Percentiles rank a stretch among this genome's conserved stretches.
Conservation (phyloP, 306 rosid genomes). For the Vigna reflexopilosa region DNA sequence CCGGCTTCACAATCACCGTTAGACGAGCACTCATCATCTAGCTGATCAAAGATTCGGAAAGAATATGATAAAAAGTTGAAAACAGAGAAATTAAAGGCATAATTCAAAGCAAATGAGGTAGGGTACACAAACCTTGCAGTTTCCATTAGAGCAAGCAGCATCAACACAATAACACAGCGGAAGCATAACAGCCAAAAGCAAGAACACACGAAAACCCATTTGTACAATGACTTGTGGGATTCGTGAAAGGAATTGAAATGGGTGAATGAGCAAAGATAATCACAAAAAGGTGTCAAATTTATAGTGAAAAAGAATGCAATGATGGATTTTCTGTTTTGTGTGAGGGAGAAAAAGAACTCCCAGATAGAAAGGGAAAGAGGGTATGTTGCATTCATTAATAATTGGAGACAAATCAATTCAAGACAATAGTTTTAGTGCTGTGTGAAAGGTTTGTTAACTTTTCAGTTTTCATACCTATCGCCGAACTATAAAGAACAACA, state of each 20-base stretch:
- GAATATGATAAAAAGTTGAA: no score
- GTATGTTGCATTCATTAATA: slow-evolving; percentile 11
- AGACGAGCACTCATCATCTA: slow-evolving; percentile 61
- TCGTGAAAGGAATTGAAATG: background rate
- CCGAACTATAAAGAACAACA: background rate
- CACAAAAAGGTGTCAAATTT: no score
- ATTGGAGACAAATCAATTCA: background rate
- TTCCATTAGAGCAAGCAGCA: slow-evolving; percentile 64
- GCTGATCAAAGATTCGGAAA: slow-evolving; percentile 45
- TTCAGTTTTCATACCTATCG: background rate
- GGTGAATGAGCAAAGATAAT: no score
- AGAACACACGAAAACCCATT: slow-evolving; percentile 35
- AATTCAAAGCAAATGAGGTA: background rate
- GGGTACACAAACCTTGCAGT: slow-evolving; percentile 61
- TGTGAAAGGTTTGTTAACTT: background rate
- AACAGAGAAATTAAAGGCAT: background rate
- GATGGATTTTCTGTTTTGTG: background rate
- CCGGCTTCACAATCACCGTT: slow-evolving; percentile 70
- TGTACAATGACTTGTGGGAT: background rate
- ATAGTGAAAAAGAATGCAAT: no score
- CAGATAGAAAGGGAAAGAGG: slow-evolving; percentile 2
- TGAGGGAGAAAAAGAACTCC: background rate
- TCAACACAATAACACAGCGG: slow-evolving; percentile 34
- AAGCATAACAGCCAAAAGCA: slow-evolving; percentile 36
- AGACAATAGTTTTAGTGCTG: background rate